Percentiles rank a stretch among this genome's conserved stretches.
Conservation (phyloP, 805 yeast genomes). For the Starmera quercuum region DNA sequence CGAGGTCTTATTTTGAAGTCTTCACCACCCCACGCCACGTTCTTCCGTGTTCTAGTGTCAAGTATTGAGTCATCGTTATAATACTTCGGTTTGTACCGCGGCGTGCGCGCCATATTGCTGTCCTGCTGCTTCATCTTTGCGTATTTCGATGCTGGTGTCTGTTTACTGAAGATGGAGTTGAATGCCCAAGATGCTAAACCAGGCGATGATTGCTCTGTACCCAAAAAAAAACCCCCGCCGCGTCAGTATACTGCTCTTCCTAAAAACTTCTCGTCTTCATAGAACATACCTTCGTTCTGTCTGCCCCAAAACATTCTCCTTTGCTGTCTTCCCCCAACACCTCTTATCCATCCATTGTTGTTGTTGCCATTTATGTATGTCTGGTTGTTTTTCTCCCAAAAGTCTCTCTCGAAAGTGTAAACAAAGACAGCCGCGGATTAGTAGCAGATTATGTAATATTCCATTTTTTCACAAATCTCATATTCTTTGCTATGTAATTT, state of each 20-base stretch:
- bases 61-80: constrained; percentile 2
- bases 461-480: too few relatives aligned
- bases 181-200: constrained; percentile 20
- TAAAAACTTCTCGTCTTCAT: too few relatives aligned
- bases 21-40: constrained; percentile 8
- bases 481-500: too few relatives aligned
- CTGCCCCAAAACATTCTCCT: neutral
- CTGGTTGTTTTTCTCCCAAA: neutral
- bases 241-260: too few relatives aligned
- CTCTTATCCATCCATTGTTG: neutral
- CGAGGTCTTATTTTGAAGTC: constrained; percentile 5
- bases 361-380: neutral
- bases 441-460: too few relatives aligned
- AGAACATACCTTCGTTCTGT: neutral
- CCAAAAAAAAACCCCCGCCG: too few relatives aligned
- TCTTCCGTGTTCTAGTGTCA: constrained; percentile 1
- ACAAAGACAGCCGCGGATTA: too few relatives aligned
- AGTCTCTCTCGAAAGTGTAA: too few relatives aligned
- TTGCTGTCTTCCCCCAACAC: neutral
- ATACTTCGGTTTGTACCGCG: constrained; percentile 1
- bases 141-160: constrained; percentile 19
- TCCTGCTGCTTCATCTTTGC: constrained; percentile 7
- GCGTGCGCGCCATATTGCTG: too few relatives aligned
- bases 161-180: constrained; percentile 16
- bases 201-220: constrained; percentile 17